Percentiles rank a stretch among this genome's conserved stretches.
These are phyloP conservation scores for Multifurca ochricompacta DNA, from an alignment of 768 basidiomycete species.

Conservation along the genomic window DNA sequence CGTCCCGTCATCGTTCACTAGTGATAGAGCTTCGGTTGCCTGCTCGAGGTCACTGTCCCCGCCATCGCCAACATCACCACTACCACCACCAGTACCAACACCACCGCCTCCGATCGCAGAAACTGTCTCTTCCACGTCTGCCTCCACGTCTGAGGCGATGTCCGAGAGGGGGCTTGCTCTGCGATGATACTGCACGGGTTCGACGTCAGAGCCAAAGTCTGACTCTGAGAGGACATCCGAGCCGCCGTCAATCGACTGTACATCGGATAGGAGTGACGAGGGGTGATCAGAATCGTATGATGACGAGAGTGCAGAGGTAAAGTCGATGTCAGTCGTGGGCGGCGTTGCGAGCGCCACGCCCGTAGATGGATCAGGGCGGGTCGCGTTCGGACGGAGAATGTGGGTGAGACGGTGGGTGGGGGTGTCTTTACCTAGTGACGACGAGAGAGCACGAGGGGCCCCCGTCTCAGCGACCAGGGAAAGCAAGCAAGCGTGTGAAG, in stretches of 20 bases:
- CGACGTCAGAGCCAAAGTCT: conserved; percentile 25
- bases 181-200: neutral
- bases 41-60: conserved; percentile 10
- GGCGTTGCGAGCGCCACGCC: conserved; percentile 53
- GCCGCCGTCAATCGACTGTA: conserved; percentile 21
- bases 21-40: conserved; percentile 27
- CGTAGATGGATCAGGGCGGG: conserved; percentile 45
- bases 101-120: neutral
- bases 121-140: conserved; percentile 24
- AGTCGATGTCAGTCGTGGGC: conserved; percentile 60
- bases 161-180: conserved; percentile 18
- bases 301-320: conserved; percentile 41
- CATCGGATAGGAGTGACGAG: conserved; percentile 26
- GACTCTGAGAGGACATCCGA: conserved; percentile 22
- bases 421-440: conserved; percentile 48
- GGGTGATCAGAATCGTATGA: conserved; percentile 44
- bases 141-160: conserved; percentile 29
- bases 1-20: conserved; percentile 26
- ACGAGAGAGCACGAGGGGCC: no score
- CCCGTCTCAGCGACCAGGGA: no score
- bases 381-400: conserved; percentile 70
- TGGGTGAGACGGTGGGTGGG: conserved; percentile 61
- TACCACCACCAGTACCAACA: neutral
- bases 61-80: neutral
- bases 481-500: neutral